phyloP scores from a whole-genome alignment of 108 stramenopile species.

The Cyclostephanos tholiformis region DNA sequence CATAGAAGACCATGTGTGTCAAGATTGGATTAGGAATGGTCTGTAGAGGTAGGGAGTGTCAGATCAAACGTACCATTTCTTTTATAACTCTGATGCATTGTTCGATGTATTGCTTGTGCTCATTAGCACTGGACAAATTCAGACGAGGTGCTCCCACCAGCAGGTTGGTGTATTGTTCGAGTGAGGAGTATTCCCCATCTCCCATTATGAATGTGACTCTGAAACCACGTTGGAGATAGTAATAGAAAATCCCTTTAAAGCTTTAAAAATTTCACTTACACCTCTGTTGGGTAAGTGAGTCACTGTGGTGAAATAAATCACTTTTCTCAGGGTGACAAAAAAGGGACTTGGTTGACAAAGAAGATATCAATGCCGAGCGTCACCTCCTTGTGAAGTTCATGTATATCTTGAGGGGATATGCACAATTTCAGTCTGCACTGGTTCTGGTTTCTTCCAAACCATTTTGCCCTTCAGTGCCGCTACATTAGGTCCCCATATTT shows the following conservation, averaged over 20 bases:
- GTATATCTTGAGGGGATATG: no score
- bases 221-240: conserved; percentile 4
- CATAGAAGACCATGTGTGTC: conserved; percentile 18
- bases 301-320: background rate
- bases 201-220: background rate
- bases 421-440: no score
- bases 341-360: background rate
- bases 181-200: background rate
- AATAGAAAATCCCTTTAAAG: background rate
- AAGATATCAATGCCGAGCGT: background rate
- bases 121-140: background rate
- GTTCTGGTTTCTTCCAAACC: background rate
- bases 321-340: background rate
- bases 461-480: conserved; percentile 24
- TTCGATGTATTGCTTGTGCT: no score
- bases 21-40: conserved; percentile 29
- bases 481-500: conserved; percentile 13
- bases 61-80: conserved; percentile 39
- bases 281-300: conserved; percentile 1
- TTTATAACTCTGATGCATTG: conserved; percentile 29
- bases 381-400: background rate
- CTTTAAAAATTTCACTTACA: background rate
- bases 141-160: background rate
- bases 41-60: conserved; percentile 35
- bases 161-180: background rate